Conservation (phyloP, 1,284 basidiomycete species). For the Quambalaria eucalypti region DNA sequence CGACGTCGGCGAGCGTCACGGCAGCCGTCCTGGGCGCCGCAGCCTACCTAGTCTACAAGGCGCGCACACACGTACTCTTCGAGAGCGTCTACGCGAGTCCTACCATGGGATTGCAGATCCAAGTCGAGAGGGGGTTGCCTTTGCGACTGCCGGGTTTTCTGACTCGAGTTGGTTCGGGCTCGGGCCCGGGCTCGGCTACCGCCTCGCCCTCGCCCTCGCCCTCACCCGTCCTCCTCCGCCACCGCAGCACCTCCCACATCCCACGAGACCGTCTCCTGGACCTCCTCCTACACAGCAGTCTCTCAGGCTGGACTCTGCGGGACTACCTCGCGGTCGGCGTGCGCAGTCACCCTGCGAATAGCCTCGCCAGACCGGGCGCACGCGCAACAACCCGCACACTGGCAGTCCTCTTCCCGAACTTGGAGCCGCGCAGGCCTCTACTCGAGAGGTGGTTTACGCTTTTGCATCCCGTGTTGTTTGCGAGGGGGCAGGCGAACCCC, state of each 20-base stretch:
- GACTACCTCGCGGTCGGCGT: constrained; percentile 28
- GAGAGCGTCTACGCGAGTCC: constrained; percentile 24
- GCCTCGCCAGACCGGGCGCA: neutral
- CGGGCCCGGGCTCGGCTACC: too few relatives aligned
- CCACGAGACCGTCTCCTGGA: constrained; percentile 34
- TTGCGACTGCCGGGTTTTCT: too few relatives aligned
- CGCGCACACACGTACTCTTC: constrained; percentile 4
- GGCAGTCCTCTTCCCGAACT: constrained; percentile 13
- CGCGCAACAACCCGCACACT: neutral
- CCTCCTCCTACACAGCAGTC: constrained; percentile 25
- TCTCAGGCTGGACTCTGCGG: constrained; percentile 22
- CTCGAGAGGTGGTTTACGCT: constrained; percentile 12
- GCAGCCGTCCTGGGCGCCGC: neutral
- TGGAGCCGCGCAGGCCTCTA: constrained; percentile 15
- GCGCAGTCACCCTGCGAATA: neutral
- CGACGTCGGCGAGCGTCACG: neutral
- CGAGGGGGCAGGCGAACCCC: neutral
- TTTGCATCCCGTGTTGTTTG: neutral
- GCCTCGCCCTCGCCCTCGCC: neutral
- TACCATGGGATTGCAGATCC: constrained; percentile 27
- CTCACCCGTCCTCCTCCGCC: neutral
- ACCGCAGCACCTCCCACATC: constrained; percentile 7
- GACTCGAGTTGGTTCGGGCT: too few relatives aligned
- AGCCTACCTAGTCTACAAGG: neutral
- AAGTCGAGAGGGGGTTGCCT: constrained; percentile 18